These are phyloP conservation scores for Zasmidium cellare DNA, from an alignment of 2,329 filamentous ascomycete genomes.

Conservation along the genomic window DNA sequence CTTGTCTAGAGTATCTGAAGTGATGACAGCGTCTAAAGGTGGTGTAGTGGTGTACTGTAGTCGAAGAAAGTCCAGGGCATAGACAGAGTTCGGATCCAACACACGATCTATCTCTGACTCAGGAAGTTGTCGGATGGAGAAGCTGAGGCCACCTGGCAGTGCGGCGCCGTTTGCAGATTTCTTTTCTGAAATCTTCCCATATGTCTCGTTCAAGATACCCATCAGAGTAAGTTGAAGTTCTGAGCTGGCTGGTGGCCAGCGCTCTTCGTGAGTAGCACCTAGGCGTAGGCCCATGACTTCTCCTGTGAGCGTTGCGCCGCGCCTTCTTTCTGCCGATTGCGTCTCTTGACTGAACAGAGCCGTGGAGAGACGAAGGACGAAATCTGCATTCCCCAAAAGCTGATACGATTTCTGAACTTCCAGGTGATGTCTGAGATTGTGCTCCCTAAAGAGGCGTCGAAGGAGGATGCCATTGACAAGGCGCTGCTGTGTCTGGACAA, in stretches of 20 bases:
- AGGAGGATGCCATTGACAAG: constrained; percentile 77
- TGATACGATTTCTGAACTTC: constrained; percentile 76
- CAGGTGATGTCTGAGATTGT: constrained; percentile 71
- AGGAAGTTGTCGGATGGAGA: constrained; percentile 79
- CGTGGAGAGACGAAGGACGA: constrained; percentile 75
- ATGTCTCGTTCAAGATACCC: constrained; percentile 47
- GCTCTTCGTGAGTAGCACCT: constrained; percentile 66
- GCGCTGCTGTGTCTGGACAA: constrained; percentile 71
- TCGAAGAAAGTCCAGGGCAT: constrained; percentile 90
- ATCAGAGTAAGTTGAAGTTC: constrained; percentile 88
- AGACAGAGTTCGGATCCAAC: constrained; percentile 77
- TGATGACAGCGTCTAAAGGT: constrained; percentile 72
- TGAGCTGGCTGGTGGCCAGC: constrained; percentile 90
- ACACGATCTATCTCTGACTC: constrained; percentile 78
- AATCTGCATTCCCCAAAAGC: constrained; percentile 80
- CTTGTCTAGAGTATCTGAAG: constrained; percentile 66
- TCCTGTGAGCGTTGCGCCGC: constrained; percentile 68
- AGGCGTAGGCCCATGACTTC: constrained; percentile 79
- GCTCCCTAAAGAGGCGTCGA: constrained; percentile 71
- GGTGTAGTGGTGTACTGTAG: constrained; percentile 78
- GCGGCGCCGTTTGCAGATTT: neutral
- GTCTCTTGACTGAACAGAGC: constrained; percentile 84
- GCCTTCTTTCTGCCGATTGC: constrained; percentile 71
- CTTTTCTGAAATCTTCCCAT: neutral
- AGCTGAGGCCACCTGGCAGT: constrained; percentile 54